Evolutionary conservation across 805 yeast genomes (phyloP), one percentile per base, ranked within the genome.

Genomic region (Metschnikowia bowlesiae): DNA sequence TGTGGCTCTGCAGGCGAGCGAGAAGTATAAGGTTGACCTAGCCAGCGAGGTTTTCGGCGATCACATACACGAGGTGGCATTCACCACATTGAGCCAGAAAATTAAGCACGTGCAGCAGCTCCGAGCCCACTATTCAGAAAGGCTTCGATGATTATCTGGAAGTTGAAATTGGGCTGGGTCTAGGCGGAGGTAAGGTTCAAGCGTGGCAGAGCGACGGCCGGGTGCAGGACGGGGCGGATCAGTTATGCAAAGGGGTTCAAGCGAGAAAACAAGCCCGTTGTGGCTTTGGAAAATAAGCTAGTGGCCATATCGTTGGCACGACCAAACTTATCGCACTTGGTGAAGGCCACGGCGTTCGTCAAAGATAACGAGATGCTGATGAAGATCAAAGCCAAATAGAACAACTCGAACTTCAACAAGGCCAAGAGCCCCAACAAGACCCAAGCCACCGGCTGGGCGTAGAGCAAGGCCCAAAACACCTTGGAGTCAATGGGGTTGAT

Each of bases 401-500:
- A 70, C 56, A 92, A 79, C 62, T 89, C 83, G 48, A 92, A 76
- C 64, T 88, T 89, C 52, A 92, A 70, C 9, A 91, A 59, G 0
- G 97, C 96, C 59, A 92, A 64, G 1, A 92, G 50, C 0, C 86
- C 97, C 53, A 92, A 73, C 1, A 82, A 71, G 6, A 72, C 63
- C 98, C 98, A 92, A 2, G 80, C 69, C 0, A 76, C 78, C 0
- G 98, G 97, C 7, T 89, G 79, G 1, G 76, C 70, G 62, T 94
- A 92, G 36, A 89, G 62, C 39, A 90, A 74, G 42, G 81, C 57
- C 98, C 98, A 92, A 62, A 92, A 92, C 50, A 88, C 80, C 62
- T 84, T 87, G 8, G 96, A 85, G 64, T 92, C 98, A 44, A 94
- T 87, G 31, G 96, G 96, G 62, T 92, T 92, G 61, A 92, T 87